A percentile compares a stretch with the other conserved stretches of the same genome.
phyloP scores from a whole-genome alignment of 2,329 filamentous ascomycete species.

The Penicillium decumbens region DNA sequence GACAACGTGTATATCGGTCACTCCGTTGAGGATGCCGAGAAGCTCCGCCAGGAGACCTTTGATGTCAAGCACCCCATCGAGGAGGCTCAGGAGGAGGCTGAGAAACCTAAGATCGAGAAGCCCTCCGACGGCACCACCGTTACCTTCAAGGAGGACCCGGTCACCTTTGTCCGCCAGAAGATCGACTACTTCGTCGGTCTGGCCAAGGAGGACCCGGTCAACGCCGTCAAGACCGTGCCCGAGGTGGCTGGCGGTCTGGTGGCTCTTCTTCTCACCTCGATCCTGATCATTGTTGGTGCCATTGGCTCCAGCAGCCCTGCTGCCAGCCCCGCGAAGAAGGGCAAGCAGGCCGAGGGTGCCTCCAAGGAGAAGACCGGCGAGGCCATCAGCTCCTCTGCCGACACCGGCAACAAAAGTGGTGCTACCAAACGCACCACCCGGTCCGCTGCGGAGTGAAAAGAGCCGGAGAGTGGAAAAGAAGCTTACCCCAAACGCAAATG shows the following conservation, averaged over 20 bases:
- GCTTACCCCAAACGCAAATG: conserved; percentile 11
- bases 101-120: conserved; percentile 68
- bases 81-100: conserved; percentile 70
- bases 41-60: conserved; percentile 84
- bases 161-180: conserved; percentile 87
- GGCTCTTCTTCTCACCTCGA: conserved; percentile 63
- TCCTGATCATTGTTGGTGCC: conserved; percentile 65
- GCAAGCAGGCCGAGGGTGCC: conserved; percentile 65
- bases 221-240: conserved; percentile 83
- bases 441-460: conserved; percentile 37
- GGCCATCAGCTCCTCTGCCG: conserved; percentile 56
- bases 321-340: conserved; percentile 56
- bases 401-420: conserved; percentile 73
- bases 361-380: conserved; percentile 63
- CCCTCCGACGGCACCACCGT: conserved; percentile 65
- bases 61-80: conserved; percentile 81
- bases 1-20: conserved; percentile 99
- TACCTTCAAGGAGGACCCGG: conserved; percentile 85
- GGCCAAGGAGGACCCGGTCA: conserved; percentile 72
- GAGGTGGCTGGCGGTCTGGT: conserved; percentile 80
- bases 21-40: conserved; percentile 85
- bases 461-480: conserved; percentile 9
- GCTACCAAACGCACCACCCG: conserved; percentile 58
- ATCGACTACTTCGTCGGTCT: conserved; percentile 83
- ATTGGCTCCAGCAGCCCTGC: conserved; percentile 59